Percentiles rank a stretch among this genome's conserved stretches.
These are phyloP conservation scores for Nemania sp. DNA, from an alignment of 2,329 filamentous ascomycete genomes.

Conservation along the genomic window DNA sequence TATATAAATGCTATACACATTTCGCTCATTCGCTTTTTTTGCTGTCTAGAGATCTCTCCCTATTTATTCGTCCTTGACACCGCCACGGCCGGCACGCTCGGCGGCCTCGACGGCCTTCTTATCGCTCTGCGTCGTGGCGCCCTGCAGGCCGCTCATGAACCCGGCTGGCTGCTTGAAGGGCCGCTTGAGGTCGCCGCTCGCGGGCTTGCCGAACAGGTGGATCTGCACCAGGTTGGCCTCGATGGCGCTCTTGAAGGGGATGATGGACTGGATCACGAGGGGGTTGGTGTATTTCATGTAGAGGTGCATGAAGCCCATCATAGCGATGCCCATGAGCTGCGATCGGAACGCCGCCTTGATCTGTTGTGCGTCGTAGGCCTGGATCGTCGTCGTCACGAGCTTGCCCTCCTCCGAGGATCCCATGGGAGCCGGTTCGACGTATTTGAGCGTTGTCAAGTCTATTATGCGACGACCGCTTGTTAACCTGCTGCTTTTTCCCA, in stretches of 20 bases:
- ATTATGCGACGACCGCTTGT: conserved; percentile 8
- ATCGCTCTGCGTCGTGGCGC: conserved; percentile 81
- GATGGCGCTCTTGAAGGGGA: conserved; percentile 92
- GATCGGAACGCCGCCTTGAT: conserved; percentile 83
- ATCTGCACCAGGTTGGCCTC: conserved; percentile 98
- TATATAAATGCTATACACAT: background rate
- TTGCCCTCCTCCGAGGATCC: conserved; percentile 93
- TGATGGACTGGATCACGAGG: conserved; percentile 96
- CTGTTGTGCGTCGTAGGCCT: conserved; percentile 91
- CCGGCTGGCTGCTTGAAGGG: conserved; percentile 89
- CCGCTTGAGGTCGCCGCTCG: conserved; percentile 87
- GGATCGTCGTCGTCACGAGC: conserved; percentile 93
- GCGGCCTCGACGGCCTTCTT: conserved; percentile 83
- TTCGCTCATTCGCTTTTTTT: background rate
- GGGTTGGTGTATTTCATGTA: conserved; percentile 99
- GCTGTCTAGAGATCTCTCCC: background rate
- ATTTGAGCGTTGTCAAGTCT: conserved; percentile 98
- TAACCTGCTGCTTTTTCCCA: background rate
- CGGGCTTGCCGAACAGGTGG: conserved; percentile 84
- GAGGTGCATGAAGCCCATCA: conserved; percentile 98
- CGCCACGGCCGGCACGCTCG: conserved; percentile 74
- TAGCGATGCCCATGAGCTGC: conserved; percentile 93
- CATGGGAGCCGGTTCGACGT: conserved; percentile 94
- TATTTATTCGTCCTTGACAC: conserved; percentile 71
- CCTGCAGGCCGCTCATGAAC: conserved; percentile 79